Percentiles rank a stretch among this genome's conserved stretches.
phyloP scores from a whole-genome alignment of 331 rosid genomes.

The Stylosanthes scabra region DNA sequence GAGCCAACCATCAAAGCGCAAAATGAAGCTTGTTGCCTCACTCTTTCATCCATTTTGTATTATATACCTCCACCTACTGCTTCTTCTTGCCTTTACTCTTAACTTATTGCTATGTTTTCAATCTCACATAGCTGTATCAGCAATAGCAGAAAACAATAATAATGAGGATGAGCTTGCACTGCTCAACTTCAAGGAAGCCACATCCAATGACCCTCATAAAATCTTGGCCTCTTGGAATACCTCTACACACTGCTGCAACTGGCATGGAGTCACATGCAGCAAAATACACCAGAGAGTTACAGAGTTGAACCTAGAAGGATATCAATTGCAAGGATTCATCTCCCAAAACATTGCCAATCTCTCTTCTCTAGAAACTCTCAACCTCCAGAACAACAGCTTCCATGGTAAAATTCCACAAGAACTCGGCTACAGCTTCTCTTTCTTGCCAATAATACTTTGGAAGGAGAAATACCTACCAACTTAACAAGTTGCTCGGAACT shows the following conservation, averaged over 20 bases:
- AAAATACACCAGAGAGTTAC: constrained; percentile 41
- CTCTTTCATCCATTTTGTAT: too few species aligned
- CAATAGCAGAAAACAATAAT: constrained; percentile 42
- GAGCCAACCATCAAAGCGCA: too few species aligned
- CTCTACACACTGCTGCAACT: constrained; percentile 48
- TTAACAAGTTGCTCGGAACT: constrained; percentile 38
- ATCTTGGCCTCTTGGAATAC: constrained; percentile 39
- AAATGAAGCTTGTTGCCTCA: too few species aligned
- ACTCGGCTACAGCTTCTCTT: constrained; percentile 32
- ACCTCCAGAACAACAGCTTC: constrained; percentile 54
- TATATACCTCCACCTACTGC: neutral
- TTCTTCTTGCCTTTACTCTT: constrained; percentile 29
- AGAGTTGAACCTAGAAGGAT: constrained; percentile 39
- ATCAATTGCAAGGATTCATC: constrained; percentile 40
- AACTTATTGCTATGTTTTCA: constrained; percentile 24
- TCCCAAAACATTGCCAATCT: constrained; percentile 45
- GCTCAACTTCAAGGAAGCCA: constrained; percentile 36
- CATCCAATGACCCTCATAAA: constrained; percentile 31
- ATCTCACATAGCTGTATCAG: constrained; percentile 21
- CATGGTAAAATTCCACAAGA: constrained; percentile 41
- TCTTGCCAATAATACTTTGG: constrained; percentile 41
- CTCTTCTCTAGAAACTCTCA: constrained; percentile 37
- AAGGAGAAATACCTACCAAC: constrained; percentile 47
- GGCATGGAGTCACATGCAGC: constrained; percentile 46
- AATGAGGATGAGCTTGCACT: constrained; percentile 41